Base-by-base conservation (phyloP, 331 rosid species). In the Spiraea crenata region DNA sequence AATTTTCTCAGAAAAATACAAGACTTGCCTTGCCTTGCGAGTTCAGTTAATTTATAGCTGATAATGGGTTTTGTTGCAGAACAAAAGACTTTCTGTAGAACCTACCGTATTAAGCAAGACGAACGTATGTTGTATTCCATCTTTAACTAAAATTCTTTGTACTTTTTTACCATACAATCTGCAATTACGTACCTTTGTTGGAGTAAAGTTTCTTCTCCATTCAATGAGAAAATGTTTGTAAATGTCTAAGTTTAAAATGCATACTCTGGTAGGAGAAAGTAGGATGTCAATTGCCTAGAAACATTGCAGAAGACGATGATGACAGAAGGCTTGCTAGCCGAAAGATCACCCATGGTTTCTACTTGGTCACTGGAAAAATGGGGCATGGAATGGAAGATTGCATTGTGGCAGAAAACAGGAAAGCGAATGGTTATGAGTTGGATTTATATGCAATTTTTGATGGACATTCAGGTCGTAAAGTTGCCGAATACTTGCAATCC, bases 401-500 rank as follows among this genome's bases (percentile, higher is more conserved):
- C 52, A 55, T 85, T 61, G 73, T 65, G 57, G 86, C 90, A 68
- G 72, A 85, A 74, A 81, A 61, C 37, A 79, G 39, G 71, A 75
- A 72, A 46, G 67, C 79, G 59, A 78, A 83, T 41, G 85, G 82
- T 13, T 60, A 70, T 57, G 81, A 85, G 37, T 72, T 85, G 46
- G 85, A 88, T 39, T 57, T 88, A 11, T 85, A 81, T 57, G 90
- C 88, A 70, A 85, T 85, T 66, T 88, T 85, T 60, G 80, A 81
- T 39, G 90, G 84, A 46, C 90, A 85, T 15, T 65, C 90, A 6
- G 86, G 93, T 35, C 77, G 35, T n/a, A 75, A 67, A 52, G 90
- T 88, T 46, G 88, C 93, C 31, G 81, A 81, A 31, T 81, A 83
- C 57, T 77, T 83, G 77, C 93, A 79, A 69, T 61, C 62, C 65